phyloP scores from a whole-genome alignment of 768 basidiomycete species.

The Phanerochaete carnosa region DNA sequence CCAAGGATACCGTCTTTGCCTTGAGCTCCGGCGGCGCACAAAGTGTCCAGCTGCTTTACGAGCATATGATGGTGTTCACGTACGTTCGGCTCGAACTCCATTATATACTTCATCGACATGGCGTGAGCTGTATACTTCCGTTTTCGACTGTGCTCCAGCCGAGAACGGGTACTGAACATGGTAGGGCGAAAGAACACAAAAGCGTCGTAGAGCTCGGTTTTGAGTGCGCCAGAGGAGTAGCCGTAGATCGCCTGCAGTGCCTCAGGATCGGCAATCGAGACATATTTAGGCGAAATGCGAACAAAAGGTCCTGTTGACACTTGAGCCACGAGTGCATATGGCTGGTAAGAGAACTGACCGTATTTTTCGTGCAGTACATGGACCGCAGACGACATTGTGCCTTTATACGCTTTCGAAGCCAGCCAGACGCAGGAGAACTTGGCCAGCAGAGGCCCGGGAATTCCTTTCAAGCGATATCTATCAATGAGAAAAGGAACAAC shows the following conservation, averaged over 20 bases:
- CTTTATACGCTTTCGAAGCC: constrained; percentile 29
- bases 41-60: constrained; percentile 67
- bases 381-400: constrained; percentile 33
- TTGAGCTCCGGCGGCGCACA: constrained; percentile 49
- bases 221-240: constrained; percentile 37
- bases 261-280: constrained; percentile 40
- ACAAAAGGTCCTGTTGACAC: constrained; percentile 29
- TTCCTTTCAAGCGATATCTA: constrained; percentile 24
- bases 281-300: constrained; percentile 37
- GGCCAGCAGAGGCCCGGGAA: constrained; percentile 37
- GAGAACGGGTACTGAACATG: constrained; percentile 71
- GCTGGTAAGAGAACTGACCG: constrained; percentile 29
- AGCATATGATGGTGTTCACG: constrained; percentile 54
- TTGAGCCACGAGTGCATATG: background rate
- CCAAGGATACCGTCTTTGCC: constrained; percentile 51
- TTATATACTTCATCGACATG: constrained; percentile 71
- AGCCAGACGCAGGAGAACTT: constrained; percentile 37
- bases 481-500: constrained; percentile 33
- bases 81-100: constrained; percentile 77
- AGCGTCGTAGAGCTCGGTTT: constrained; percentile 38
- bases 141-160: constrained; percentile 75
- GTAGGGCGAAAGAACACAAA: constrained; percentile 35
- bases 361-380: constrained; percentile 39
- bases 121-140: constrained; percentile 81
- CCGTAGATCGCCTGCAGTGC: constrained; percentile 41